phyloP scores from a whole-genome alignment of 139 green algal genomes.

The Gonium pectorale region DNA sequence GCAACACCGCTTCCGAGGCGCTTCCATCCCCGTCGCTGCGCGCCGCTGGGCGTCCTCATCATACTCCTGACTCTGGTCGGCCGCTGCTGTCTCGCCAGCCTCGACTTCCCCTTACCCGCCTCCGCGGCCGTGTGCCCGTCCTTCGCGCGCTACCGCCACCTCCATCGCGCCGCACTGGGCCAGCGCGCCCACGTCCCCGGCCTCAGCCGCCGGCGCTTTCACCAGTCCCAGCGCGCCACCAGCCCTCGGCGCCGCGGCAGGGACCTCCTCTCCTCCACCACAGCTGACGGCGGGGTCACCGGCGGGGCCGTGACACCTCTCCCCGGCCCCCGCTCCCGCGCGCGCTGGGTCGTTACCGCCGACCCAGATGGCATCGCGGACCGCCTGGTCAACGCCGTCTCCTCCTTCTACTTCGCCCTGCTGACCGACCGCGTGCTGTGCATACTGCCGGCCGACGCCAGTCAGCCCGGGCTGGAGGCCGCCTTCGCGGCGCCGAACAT shows the following conservation, averaged over 20 bases:
- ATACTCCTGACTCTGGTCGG: no score
- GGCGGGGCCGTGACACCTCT: neutral
- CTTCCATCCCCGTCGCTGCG: no score
- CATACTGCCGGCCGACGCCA: neutral
- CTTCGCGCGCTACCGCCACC: conserved; percentile 6
- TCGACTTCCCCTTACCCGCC: neutral
- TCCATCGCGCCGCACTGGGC: conserved; percentile 1
- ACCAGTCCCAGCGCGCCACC: neutral
- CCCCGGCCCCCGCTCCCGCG: neutral
- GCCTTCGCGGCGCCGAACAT: conserved; percentile 1
- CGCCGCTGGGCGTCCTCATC: no score
- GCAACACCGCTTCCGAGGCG: no score
- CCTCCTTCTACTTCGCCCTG: conserved; percentile 29
- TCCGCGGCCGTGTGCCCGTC: neutral
- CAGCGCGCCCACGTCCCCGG: neutral
- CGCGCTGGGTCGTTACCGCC: neutral
- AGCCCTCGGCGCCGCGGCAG: neutral
- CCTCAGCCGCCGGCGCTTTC: neutral
- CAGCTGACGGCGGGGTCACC: neutral
- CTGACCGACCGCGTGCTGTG: conserved; percentile 24
- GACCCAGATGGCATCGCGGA: conserved; percentile 16
- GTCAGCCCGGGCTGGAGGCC: neutral
- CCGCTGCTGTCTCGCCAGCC: neutral
- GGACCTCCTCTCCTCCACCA: neutral
- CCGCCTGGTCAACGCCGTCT: conserved; percentile 28